Evolutionary conservation across 2,329 filamentous ascomycete genomes (phyloP), one percentile per base, ranked within the genome.

Genomic region (Ophiosphaerella korrae): DNA sequence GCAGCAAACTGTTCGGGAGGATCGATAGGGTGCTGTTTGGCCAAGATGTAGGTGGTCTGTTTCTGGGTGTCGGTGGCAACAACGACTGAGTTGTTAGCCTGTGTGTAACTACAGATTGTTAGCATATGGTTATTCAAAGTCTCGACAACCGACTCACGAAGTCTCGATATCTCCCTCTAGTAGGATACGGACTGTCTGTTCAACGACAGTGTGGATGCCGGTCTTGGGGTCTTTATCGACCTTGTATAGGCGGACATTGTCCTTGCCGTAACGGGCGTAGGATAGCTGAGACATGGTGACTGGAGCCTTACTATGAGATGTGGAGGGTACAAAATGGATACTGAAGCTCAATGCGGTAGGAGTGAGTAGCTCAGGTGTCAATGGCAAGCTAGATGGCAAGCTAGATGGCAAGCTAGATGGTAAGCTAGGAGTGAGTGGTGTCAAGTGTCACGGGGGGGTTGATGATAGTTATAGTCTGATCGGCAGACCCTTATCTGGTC

Each of bases 11-110:
- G 86, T 80, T 99, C 94, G 0, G 94, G 93, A 13, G 94, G 92
- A 63, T 88, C 91, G 65, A 99, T 89, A 31, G 92, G 90, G 79
- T 95, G 82, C 77, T 95, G 88, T 80, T 96, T 97, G 70, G 94
- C 93, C 71, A 90, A 88, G 78, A 99, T 92, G 81, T 94, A 96
- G 64, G 68, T 69, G 44, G 77, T 97, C 78, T 99, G 96, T 81
- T 99, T 99, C 79, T 97, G 96, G 23, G 92, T 93, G 77, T 99
- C 94, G 54, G 94, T 99, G 58, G 94, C 92, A 54, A 99, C 93
- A 52, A 99, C 86, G 60, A 95, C 90, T 67, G 88, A 89, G 82
- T 99, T 99, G 80, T 99, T 92, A 65, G 91, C 93, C 70, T 84
- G 76, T 55, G 93, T 99, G 82, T 96, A 99, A 59, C 90, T 95